phyloP scores from a whole-genome alignment of 805 yeast species.

The Suhomyces sp. region DNA sequence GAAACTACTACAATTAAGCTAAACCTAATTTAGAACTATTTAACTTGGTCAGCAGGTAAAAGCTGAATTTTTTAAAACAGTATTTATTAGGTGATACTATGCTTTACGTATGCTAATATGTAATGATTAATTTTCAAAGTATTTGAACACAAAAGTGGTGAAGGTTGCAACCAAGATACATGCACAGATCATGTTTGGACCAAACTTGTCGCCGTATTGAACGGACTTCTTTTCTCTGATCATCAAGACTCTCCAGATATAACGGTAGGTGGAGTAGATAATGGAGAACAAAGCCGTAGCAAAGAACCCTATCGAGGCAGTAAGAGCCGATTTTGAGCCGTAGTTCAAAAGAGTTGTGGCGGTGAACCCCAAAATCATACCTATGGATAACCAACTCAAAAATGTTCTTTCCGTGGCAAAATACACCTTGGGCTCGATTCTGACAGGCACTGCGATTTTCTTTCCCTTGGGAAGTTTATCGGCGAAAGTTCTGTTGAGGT shows the following conservation, averaged over 20 bases:
- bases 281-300: slow-evolving; percentile 73
- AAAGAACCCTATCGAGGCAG: slow-evolving; percentile 86
- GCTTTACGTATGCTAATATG: neutral
- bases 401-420: slow-evolving; percentile 97
- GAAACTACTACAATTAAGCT: too few relatives aligned
- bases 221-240: slow-evolving; percentile 81
- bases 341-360: slow-evolving; percentile 83
- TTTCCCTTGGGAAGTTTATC: slow-evolving; percentile 84
- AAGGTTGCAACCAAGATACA: slow-evolving; percentile 70
- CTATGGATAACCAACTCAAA: slow-evolving; percentile 89
- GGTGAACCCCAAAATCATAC: slow-evolving; percentile 82
- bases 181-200: slow-evolving; percentile 80
- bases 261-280: slow-evolving; percentile 66
- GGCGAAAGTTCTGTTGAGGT: slow-evolving; percentile 42
- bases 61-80: neutral
- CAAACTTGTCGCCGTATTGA: slow-evolving; percentile 81
- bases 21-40: too few relatives aligned
- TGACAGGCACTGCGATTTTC: slow-evolving; percentile 84
- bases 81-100: neutral
- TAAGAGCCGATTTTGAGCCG: slow-evolving; percentile 71
- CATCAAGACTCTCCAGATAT: slow-evolving; percentile 76
- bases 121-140: slow-evolving; percentile 26
- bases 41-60: too few relatives aligned
- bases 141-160: slow-evolving; percentile 56
- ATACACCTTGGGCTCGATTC: slow-evolving; percentile 98